Evolutionary conservation across 768 basidiomycete species (phyloP).

Genomic region (Boletellus ananiceps): DNA sequence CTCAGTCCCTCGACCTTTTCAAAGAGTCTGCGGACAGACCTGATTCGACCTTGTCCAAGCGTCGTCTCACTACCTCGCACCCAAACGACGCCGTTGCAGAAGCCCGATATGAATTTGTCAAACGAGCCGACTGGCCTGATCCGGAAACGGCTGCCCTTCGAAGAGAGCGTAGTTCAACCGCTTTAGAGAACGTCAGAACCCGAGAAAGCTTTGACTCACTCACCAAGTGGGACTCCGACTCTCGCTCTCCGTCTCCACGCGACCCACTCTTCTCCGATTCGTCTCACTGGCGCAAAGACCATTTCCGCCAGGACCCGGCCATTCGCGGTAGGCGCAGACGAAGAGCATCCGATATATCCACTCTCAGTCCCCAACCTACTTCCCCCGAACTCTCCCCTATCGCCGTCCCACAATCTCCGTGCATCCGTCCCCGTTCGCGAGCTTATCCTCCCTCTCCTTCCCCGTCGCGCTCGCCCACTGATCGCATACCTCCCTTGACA

Average conservation of each 20-base stretch:
- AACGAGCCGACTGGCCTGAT: slow-evolving; percentile 82
- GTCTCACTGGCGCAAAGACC: slow-evolving; percentile 55
- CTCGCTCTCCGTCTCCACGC: slow-evolving; percentile 30
- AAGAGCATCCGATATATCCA: slow-evolving; percentile 41
- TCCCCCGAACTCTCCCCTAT: slow-evolving; percentile 23
- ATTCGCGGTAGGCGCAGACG: slow-evolving; percentile 62
- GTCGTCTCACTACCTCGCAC: slow-evolving; percentile 32
- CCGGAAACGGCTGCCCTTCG: slow-evolving; percentile 67
- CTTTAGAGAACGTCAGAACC: slow-evolving; percentile 52
- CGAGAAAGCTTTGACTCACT: slow-evolving; percentile 39
- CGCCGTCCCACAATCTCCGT: slow-evolving; percentile 36
- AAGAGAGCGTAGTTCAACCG: slow-evolving; percentile 62
- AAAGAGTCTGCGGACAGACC: slow-evolving; percentile 57
- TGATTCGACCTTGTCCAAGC: slow-evolving; percentile 19
- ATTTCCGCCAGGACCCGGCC: slow-evolving; percentile 36
- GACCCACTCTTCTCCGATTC: slow-evolving; percentile 47
- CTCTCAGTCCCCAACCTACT: slow-evolving; percentile 30
- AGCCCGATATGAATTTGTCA: slow-evolving; percentile 75
- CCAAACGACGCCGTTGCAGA: slow-evolving; percentile 55
- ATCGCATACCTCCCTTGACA: slow-evolving; percentile 31
- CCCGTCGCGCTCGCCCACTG: slow-evolving; percentile 39
- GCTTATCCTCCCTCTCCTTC: slow-evolving; percentile 54
- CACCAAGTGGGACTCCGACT: slow-evolving; percentile 21
- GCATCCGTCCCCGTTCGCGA: slow-evolving; percentile 39
- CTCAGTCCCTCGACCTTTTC: slow-evolving; percentile 76